Evolutionary conservation across 2,329 filamentous ascomycete genomes (phyloP), one percentile per base, ranked within the genome.

Genomic region (Aspergillus glaucus): DNA sequence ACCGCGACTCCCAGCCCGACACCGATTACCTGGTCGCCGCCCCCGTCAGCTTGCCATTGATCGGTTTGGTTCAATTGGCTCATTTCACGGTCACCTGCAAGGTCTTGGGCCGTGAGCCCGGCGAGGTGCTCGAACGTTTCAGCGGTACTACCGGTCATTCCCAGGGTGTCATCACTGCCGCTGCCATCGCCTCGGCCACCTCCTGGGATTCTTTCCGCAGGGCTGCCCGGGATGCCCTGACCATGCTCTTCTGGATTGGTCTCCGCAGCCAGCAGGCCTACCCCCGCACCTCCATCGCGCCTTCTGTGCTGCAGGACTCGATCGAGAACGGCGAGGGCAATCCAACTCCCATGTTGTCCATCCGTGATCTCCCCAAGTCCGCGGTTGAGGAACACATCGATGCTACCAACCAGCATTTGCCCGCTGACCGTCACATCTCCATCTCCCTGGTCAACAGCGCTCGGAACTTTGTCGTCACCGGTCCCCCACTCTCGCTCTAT

Each of bases 231-330:
- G 84, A 88, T 58, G 87, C 92, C 2, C 76, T 98, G 55, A 93
- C 88, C 26, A 88, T 96, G 63, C 85, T 98, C 26, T 98, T 98
- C 79, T 98, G 93, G 93, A 95, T 98, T 58, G 93, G 94, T 66
- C 85, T 92, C 52, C 86, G 93, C 63, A 96, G 92, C 70, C 93
- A 98, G 71, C 93, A 98, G 71, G 91, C 91, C 2, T 98, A 96
- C 72, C 94, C 93, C 36, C 84, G 88, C 59, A 98, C 93, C 3
- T 97, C 93, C 30, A 80, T 98, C 62, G 89, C 91, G 3, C 94
- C 93, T 0, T 87, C 83, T 41, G 88, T 92, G 64, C 79, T 98
- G 47, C 88, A 92, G 66, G 93, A 98, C 71, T 96, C 93, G 1
- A 80, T 89, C 57, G 92, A 96, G 66, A 85, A 93, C 67, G 92